phyloP scores from a whole-genome alignment of 1,284 basidiomycete genomes.

The Ganoderma lucidum region DNA sequence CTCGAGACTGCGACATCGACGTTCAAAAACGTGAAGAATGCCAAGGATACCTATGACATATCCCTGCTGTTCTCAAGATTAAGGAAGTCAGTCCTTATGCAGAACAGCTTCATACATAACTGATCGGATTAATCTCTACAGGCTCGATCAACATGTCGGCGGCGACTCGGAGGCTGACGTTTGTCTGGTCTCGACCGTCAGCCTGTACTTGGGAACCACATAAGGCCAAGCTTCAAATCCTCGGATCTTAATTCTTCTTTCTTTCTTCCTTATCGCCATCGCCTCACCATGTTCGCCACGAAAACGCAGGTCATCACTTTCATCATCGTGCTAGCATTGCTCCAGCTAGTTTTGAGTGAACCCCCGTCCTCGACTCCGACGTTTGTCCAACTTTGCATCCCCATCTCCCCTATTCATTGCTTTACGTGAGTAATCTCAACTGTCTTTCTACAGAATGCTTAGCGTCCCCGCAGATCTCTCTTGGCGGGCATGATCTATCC shows the following conservation, averaged over 20 bases:
- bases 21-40: not conserved
- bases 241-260: not conserved
- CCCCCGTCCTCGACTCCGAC: not conserved
- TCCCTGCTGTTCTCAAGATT: no score
- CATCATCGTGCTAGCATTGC: not conserved
- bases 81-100: not conserved
- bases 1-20: no score
- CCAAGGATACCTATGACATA: no score
- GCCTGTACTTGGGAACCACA: not conserved
- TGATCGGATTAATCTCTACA: not conserved
- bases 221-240: not conserved
- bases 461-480: not conserved
- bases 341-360: not conserved
- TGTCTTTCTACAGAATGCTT: not conserved
- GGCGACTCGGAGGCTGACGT: slow-evolving; percentile 1
- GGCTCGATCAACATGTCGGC: not conserved
- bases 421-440: not conserved
- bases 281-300: not conserved
- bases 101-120: not conserved
- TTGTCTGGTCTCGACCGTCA: not conserved
- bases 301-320: not conserved
- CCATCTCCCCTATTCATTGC: not conserved
- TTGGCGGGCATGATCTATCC: not conserved
- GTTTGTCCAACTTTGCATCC: not conserved
- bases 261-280: not conserved